phyloP scores from a whole-genome alignment of 495 filamentous ascomycete genomes.

The Polyplosphaeria fusca region DNA sequence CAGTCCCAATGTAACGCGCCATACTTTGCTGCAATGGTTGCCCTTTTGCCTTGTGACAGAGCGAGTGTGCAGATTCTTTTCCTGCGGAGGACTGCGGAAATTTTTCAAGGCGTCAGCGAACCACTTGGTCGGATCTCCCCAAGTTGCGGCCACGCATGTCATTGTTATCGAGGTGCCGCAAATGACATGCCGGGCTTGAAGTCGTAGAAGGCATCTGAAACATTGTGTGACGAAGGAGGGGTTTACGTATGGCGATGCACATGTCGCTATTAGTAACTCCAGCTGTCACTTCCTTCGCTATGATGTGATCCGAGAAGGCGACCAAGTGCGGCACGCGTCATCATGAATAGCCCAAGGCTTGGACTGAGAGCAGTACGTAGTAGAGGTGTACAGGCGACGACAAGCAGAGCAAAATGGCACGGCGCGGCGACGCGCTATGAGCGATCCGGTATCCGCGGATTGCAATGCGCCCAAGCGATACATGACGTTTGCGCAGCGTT shows the following conservation, averaged over 20 bases:
- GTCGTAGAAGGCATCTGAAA: constrained; percentile 25
- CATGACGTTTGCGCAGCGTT: constrained; percentile 19
- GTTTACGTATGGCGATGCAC: background rate
- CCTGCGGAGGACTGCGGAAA: constrained; percentile 3
- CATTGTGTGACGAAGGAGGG: background rate
- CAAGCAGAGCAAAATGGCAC: too few relatives aligned
- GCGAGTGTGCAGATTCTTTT: background rate
- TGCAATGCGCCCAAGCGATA: background rate
- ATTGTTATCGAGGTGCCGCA: background rate
- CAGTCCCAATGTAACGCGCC: background rate
- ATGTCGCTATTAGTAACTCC: background rate
- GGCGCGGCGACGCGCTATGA: background rate
- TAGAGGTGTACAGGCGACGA: too few relatives aligned
- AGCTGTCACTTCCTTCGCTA: background rate
- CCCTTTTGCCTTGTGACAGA: constrained; percentile 7
- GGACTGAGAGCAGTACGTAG: too few relatives aligned
- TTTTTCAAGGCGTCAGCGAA: constrained; percentile 11
- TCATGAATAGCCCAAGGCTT: background rate
- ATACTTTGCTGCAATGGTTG: background rate
- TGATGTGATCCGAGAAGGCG: background rate
- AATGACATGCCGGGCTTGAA: too few relatives aligned
- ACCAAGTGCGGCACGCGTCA: background rate
- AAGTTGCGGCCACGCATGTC: constrained; percentile 5
- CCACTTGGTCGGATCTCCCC: background rate
- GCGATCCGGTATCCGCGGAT: background rate